A percentile compares a stretch with the other conserved stretches of the same genome.
These are phyloP conservation scores for Russula dissimulans DNA, from an alignment of 768 basidiomycete genomes.

Conservation along the genomic window DNA sequence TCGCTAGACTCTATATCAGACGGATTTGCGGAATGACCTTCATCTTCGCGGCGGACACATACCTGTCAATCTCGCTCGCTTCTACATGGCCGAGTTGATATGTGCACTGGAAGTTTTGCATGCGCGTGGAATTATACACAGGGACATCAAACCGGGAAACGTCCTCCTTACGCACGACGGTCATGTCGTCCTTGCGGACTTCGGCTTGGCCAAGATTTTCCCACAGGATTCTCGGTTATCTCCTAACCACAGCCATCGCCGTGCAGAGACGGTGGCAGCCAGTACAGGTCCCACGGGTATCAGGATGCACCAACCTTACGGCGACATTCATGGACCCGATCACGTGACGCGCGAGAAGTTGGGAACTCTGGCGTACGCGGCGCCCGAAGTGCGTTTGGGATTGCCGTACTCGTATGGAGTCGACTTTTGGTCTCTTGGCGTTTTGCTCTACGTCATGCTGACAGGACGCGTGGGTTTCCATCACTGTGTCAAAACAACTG, in stretches of 20 bases:
- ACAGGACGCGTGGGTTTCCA: conserved; percentile 16
- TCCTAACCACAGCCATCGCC: background rate
- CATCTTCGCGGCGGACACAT: conserved; percentile 11
- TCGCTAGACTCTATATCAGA: conserved; percentile 6
- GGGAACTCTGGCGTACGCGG: conserved; percentile 16
- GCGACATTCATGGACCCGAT: background rate
- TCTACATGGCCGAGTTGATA: conserved; percentile 16
- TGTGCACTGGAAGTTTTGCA: conserved; percentile 29
- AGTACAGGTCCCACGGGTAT: background rate
- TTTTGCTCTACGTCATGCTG: conserved; percentile 18
- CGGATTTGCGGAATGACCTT: conserved; percentile 15
- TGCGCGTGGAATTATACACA: conserved; percentile 35
- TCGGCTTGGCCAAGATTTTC: conserved; percentile 19
- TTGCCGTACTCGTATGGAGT: conserved; percentile 18
- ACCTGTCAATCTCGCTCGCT: conserved; percentile 9
- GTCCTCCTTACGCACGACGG: conserved; percentile 15
- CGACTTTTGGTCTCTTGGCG: conserved; percentile 20
- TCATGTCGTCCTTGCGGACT: conserved; percentile 17
- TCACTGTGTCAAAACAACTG: no score
- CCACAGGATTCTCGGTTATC: background rate
- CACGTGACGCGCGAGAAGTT: conserved; percentile 11
- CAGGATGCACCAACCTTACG: conserved; percentile 11
- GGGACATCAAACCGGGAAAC: conserved; percentile 41
- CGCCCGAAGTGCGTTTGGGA: conserved; percentile 18
- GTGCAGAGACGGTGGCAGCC: background rate